Evolutionary conservation across 2,329 filamentous ascomycete species (phyloP), one percentile per base, ranked within the genome.

Genomic region (Hysterium pulicare): DNA sequence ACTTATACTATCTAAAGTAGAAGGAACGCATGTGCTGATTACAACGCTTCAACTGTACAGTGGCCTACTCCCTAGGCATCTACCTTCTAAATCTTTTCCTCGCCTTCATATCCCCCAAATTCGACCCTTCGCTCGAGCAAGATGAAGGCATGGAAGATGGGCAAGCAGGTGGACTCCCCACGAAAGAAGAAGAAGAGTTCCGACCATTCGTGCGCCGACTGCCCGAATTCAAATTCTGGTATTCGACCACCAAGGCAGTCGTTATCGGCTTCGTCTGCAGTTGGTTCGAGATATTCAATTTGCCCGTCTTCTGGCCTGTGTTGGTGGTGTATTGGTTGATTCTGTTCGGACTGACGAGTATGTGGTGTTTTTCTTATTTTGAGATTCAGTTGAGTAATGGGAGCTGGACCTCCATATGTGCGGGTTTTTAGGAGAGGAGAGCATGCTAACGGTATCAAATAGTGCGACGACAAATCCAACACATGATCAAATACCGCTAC

Each of bases 401-500:
- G 5, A 13, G 19, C 11, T 19, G 10, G 15, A n/a, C n/a, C n/a
- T n/a, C n/a, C 24, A 17, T 15, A 38, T 23, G 21, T n/a, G 3
- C 13, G 9, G 15, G 16, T 16, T 34, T 16, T 34, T 11, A 9
- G 13, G 5, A 11, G 23, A 7, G 22, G 3, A 13, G 20, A 33
- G 13, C 22, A 16, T 42, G 7, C 15, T 24, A 24, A 20, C 20
- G 7, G 31, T 11, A 24, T 15, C 21, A 24, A 47, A 49, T 40
- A 95, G 90, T 98, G 93, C 83, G 93, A 71, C 88, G 93, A 77
- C 93, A 98, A 74, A 98, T 98, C 58, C 93, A 98, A 75, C 93
- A 97, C 74, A 98, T 98, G 93, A 91, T 98, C 79, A 98, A 97
- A 77, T 98, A 97, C 76, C 88, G 91, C 72, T 98, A 95, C 66